phyloP scores from a whole-genome alignment of 2,329 filamentous ascomycete genomes.

The Fusarium sp. region DNA sequence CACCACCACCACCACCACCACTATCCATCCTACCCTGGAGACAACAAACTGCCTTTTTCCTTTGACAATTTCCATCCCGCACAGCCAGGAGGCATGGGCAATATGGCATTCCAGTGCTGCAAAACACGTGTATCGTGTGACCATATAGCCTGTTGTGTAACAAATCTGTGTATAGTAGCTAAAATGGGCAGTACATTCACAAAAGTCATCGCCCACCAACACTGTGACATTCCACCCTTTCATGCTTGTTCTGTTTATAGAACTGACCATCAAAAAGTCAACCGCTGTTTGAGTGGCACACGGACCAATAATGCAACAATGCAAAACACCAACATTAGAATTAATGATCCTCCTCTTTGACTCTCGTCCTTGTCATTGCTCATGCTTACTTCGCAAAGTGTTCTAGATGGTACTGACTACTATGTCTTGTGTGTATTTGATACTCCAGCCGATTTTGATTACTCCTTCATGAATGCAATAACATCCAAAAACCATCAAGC shows the following conservation, averaged over 20 bases:
- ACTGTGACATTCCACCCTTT: constrained; percentile 15
- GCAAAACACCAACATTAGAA: constrained; percentile 2
- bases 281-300: not conserved
- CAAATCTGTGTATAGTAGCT: not conserved
- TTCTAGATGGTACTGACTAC: constrained; percentile 23
- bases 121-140: constrained; percentile 18
- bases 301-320: not conserved
- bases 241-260: constrained; percentile 32
- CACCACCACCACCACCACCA: not conserved
- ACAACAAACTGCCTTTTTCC: not conserved
- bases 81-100: not conserved
- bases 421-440: constrained; percentile 17
- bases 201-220: constrained; percentile 11
- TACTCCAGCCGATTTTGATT: constrained; percentile 20
- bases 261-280: constrained; percentile 1
- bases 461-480: constrained; percentile 27
- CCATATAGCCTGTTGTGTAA: not conserved
- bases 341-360: constrained; percentile 1
- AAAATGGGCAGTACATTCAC: not conserved
- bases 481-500: constrained; percentile 26
- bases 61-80: not conserved
- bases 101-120: not conserved
- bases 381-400: constrained; percentile 12
- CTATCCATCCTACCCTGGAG: constrained; percentile 1
- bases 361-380: constrained; percentile 16